These are phyloP conservation scores for Angomonas deanei DNA, from an alignment of 208 protist genomes.

Conservation along the genomic window DNA sequence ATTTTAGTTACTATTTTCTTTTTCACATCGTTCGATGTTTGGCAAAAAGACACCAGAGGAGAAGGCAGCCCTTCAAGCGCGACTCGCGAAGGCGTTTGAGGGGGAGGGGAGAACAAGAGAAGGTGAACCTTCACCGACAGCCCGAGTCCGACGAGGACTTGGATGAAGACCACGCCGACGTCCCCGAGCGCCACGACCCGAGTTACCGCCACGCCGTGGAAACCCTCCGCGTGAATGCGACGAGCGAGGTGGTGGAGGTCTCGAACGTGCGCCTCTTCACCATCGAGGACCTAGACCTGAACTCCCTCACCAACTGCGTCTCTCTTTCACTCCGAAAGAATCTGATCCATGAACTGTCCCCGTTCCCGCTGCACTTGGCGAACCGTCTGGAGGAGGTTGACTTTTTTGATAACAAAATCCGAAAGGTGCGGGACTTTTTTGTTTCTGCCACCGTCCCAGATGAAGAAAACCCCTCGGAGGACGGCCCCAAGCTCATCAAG, in stretches of 20 bases:
- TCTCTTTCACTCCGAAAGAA: conserved; percentile 83
- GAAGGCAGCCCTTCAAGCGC: conserved; percentile 2
- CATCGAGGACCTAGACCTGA: conserved; percentile 77
- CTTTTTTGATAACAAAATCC: conserved; percentile 92
- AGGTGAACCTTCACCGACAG: too few species aligned
- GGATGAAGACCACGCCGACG: neutral
- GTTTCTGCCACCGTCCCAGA: conserved; percentile 19
- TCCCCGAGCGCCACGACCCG: neutral
- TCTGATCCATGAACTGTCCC: conserved; percentile 76
- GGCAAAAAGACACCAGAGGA: conserved; percentile 11
- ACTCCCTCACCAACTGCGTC: conserved; percentile 51
- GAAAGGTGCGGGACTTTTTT: conserved; percentile 77
- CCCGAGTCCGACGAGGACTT: neutral
- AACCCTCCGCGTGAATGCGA: conserved; percentile 46
- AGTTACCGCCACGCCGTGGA: conserved; percentile 6
- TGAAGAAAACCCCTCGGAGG: conserved; percentile 3
- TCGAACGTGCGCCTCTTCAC: conserved; percentile 82
- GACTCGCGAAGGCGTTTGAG: neutral
- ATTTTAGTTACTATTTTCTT: neutral
- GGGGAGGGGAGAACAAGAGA: too few species aligned
- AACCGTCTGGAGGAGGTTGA: conserved; percentile 70
- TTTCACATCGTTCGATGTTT: conserved; percentile 1
- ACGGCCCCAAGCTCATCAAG: conserved; percentile 15
- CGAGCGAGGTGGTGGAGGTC: conserved; percentile 62
- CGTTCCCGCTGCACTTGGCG: conserved; percentile 62